Conservation (phyloP, 2,329 filamentous ascomycete species). For the Amauroascus niger region DNA sequence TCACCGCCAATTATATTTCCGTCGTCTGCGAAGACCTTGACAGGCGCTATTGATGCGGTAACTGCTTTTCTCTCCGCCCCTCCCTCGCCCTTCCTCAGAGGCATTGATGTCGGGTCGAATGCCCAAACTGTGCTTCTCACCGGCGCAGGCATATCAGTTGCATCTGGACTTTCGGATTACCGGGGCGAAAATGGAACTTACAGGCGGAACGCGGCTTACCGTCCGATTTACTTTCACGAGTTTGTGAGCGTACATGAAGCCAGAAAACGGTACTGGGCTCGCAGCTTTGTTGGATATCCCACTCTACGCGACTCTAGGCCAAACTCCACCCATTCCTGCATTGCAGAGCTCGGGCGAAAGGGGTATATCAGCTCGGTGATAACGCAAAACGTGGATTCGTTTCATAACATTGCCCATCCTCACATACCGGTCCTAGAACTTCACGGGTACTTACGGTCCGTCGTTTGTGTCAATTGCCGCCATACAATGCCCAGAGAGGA, state of each 20-base stretch:
- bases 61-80: conserved; percentile 62
- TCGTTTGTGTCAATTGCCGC: conserved; percentile 71
- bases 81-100: conserved; percentile 42
- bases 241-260: conserved; percentile 73
- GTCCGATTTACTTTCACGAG: conserved; percentile 87
- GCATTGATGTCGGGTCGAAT: conserved; percentile 36
- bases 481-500: conserved; percentile 58
- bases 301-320: conserved; percentile 67
- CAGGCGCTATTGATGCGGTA: conserved; percentile 68
- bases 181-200: conserved; percentile 85
- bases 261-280: conserved; percentile 88
- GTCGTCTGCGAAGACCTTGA: conserved; percentile 55
- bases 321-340: conserved; percentile 68
- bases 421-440: conserved; percentile 67
- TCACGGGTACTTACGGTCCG: conserved; percentile 77
- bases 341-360: conserved; percentile 60
- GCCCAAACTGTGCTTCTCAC: conserved; percentile 58
- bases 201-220: conserved; percentile 77
- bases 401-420: conserved; percentile 72
- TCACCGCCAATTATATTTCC: conserved; percentile 68
- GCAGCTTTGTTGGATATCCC: conserved; percentile 88
- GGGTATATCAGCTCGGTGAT: conserved; percentile 68
- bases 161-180: conserved; percentile 88
- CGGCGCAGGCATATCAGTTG: conserved; percentile 86
- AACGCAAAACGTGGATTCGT: conserved; percentile 96